Percentiles rank a stretch among this genome's conserved stretches.
Evolutionary conservation across 441 rosid species (phyloP).

Genomic region (Hura crepitans): DNA sequence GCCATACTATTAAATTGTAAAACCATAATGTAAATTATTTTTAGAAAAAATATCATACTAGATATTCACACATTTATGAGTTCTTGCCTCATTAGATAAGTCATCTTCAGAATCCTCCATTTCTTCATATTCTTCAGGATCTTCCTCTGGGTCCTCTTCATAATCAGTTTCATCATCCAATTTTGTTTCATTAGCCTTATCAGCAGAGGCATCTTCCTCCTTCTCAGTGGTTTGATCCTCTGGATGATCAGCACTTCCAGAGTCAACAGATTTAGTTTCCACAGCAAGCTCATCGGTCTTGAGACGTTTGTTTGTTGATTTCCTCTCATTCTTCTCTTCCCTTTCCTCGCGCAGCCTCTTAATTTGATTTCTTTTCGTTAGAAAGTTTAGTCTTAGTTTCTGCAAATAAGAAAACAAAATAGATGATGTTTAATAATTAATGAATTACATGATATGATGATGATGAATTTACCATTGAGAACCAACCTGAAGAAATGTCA

Average conservation of each 20-base stretch:
- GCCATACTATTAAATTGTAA: too few relatives aligned
- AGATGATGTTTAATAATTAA: conserved; percentile 15
- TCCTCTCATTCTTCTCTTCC: conserved; percentile 43
- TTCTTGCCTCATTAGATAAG: conserved; percentile 48
- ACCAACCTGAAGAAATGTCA: conserved; percentile 77
- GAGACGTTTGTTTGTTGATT: conserved; percentile 42
- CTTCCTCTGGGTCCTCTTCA: conserved; percentile 72
- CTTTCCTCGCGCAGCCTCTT: conserved; percentile 72
- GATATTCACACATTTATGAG: neutral
- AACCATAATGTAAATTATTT: too few relatives aligned
- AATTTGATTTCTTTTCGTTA: conserved; percentile 64
- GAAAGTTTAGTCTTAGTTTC: conserved; percentile 67
- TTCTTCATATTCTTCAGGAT: conserved; percentile 73
- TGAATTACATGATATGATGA: conserved; percentile 17
- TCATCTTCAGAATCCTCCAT: conserved; percentile 53
- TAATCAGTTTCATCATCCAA: conserved; percentile 40
- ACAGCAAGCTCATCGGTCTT: conserved; percentile 54
- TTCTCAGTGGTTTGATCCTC: conserved; percentile 38
- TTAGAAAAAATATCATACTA: conserved; percentile 7
- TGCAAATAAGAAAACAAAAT: conserved; percentile 27
- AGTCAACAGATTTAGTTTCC: conserved; percentile 35
- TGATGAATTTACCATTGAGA: conserved; percentile 16
- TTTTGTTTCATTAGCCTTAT: conserved; percentile 31
- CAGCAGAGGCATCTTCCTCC: conserved; percentile 34
- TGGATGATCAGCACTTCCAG: conserved; percentile 37